Base-by-base conservation (phyloP, 371 early-diverging fungal genomes). In the Quaeritorhiza haematococci region DNA sequence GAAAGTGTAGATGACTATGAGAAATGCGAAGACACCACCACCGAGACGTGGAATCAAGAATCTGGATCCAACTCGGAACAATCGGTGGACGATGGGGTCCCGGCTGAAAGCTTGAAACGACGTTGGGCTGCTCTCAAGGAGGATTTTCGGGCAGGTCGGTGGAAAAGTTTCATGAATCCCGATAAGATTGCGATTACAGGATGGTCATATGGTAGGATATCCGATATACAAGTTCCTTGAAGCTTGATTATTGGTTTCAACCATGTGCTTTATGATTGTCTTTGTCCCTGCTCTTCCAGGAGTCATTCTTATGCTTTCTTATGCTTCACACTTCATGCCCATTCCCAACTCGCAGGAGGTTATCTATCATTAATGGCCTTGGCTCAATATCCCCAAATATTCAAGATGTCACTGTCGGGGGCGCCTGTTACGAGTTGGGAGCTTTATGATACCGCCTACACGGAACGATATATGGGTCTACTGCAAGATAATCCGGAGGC, bases 401-500 rank as follows among this genome's bases (percentile, higher is more conserved):
- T 91, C 64, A 82, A 83, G 55, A 64, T 87, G 47, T 80, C 84
- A 0, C 74, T 91, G 58, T 84, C 88, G 1, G 89, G 89, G 1
- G 90, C 91, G 0, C 91, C 91, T 0, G 89, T 91, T 0, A 84
- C 86, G 1, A 75, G 50, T 21, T 70, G 64, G 71, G 63, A 62
- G 45, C 44, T 56, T 46, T 63, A 91, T 59, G 88, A 89, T 69
- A 74, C 85, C 8, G 89, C 88, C 0, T 89, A 91, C 54, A 85
- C 88, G 3, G 91, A 91, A 60, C 77, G 88, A 2, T 89, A 88
- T 55, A 79, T 91, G 79, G 88, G 88, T 0, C 55, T 84, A 0
- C 79, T 80, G 0, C 45, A 54, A 13, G 79, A 76, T 28, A 78
- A 85, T 53, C 53, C 56, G 19, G 67, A 71, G 17, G 81, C 72